A percentile compares a stretch with the other conserved stretches of the same genome.
These are phyloP conservation scores for Steccherinum ochraceum DNA, from an alignment of 768 basidiomycete genomes.

Conservation along the genomic window DNA sequence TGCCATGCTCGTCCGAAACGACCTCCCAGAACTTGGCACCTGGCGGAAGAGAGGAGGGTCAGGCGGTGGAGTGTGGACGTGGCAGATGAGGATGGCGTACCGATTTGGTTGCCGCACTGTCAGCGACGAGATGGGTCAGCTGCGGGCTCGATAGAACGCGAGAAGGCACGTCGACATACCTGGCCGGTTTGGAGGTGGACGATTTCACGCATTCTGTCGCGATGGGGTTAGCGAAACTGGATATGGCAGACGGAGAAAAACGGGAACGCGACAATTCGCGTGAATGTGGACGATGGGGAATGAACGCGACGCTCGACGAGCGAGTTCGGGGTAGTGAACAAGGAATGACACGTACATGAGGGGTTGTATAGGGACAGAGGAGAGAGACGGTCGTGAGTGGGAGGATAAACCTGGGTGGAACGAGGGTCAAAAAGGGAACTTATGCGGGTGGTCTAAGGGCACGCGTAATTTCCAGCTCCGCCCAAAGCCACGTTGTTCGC, in stretches of 20 bases:
- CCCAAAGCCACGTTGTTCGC: constrained; percentile 8
- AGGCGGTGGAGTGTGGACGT: background rate
- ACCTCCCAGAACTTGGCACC: constrained; percentile 98
- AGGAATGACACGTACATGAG: constrained; percentile 21
- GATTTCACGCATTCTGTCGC: constrained; percentile 92
- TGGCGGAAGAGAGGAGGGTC: constrained; percentile 23
- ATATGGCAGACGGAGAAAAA: constrained; percentile 5
- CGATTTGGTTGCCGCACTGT: constrained; percentile 99
- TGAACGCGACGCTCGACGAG: background rate
- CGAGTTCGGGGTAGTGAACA: background rate
- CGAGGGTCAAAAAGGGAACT: constrained; percentile 17
- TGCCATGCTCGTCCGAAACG: constrained; percentile 97
- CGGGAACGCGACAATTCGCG: constrained; percentile 12
- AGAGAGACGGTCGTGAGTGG: constrained; percentile 19
- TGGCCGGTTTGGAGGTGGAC: constrained; percentile 99
- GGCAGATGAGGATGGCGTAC: constrained; percentile 31
- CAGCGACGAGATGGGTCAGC: constrained; percentile 18
- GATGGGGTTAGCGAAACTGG: constrained; percentile 11
- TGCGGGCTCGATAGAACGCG: constrained; percentile 15
- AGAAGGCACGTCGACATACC: constrained; percentile 37
- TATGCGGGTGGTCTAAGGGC: constrained; percentile 11
- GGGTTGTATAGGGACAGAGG: constrained; percentile 16
- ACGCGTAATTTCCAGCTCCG: constrained; percentile 12
- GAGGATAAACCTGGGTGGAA: constrained; percentile 20
- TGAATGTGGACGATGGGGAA: constrained; percentile 1